Conservation (phyloP, 2,329 filamentous ascomycete species). For the Bisporella sp. region DNA sequence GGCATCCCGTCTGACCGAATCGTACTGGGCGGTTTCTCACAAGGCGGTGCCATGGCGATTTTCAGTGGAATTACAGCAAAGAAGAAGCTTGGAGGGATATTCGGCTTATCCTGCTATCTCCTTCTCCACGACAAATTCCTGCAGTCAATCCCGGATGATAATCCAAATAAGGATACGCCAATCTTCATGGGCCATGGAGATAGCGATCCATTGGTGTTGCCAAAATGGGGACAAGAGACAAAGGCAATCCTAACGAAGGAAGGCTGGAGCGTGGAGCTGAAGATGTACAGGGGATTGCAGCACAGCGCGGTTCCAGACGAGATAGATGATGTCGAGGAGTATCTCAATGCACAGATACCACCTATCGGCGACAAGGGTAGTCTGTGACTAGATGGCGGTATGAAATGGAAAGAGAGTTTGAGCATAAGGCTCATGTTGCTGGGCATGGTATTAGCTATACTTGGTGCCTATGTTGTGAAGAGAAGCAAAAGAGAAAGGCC, state of each 20-base stretch:
- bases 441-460: not conserved
- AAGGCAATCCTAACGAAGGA: constrained; percentile 58
- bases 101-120: constrained; percentile 78
- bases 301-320: constrained; percentile 75
- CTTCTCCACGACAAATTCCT: constrained; percentile 59
- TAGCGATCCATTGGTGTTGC: constrained; percentile 64
- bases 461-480: not conserved
- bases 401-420: not conserved
- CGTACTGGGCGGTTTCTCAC: constrained; percentile 76
- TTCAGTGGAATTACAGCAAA: constrained; percentile 68
- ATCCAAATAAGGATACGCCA: constrained; percentile 66
- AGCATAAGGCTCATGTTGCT: not conserved
- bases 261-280: constrained; percentile 69
- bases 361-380: constrained; percentile 29
- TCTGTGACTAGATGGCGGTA: constrained; percentile 14
- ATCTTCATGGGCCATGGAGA: constrained; percentile 90
- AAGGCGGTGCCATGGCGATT: constrained; percentile 83
- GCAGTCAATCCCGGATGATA: constrained; percentile 46
- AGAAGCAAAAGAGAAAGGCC: not conserved
- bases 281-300: constrained; percentile 66
- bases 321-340: constrained; percentile 71
- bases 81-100: constrained; percentile 77
- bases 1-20: constrained; percentile 80
- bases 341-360: constrained; percentile 41
- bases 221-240: constrained; percentile 61